Percentiles rank a stretch among this genome's conserved stretches.
Conservation (phyloP, 2,329 filamentous ascomycete species). For the Cladosporium sp. region DNA sequence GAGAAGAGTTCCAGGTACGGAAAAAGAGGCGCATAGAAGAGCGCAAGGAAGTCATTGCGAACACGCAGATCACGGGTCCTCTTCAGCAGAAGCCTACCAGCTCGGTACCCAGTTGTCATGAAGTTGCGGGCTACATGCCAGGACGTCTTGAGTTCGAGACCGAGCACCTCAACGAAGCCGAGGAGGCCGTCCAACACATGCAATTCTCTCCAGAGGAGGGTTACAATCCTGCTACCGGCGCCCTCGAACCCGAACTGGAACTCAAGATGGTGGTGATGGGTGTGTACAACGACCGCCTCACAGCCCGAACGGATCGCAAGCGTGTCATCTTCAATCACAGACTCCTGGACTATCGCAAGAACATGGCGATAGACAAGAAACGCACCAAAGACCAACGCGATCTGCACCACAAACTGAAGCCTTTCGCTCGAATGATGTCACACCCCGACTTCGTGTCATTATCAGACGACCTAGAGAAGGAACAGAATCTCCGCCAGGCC, state of each 20-base stretch:
- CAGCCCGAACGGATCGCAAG: conserved; percentile 87
- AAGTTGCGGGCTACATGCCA: conserved; percentile 98
- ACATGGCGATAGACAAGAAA: conserved; percentile 85
- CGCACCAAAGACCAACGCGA: conserved; percentile 93
- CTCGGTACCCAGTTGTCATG: conserved; percentile 91
- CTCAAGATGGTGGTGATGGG: conserved; percentile 98
- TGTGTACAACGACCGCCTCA: conserved; percentile 91
- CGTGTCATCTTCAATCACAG: conserved; percentile 96
- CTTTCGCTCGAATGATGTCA: conserved; percentile 96
- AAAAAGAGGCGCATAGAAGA: conserved; percentile 95
- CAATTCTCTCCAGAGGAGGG: conserved; percentile 96
- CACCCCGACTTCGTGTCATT: conserved; percentile 83
- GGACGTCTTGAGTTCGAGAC: conserved; percentile 96
- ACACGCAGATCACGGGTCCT: conserved; percentile 68
- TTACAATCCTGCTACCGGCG: conserved; percentile 74
- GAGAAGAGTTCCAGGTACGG: conserved; percentile 86
- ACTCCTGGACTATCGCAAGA: conserved; percentile 88
- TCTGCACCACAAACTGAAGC: conserved; percentile 86
- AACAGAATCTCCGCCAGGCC: conserved; percentile 84
- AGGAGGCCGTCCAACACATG: conserved; percentile 98
- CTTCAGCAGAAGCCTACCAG: conserved; percentile 89
- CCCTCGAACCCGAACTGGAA: conserved; percentile 92
- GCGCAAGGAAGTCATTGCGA: conserved; percentile 80
- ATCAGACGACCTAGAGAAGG: conserved; percentile 79
- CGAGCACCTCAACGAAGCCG: conserved; percentile 94